These are phyloP conservation scores for Phytopythium kandeliae DNA, from an alignment of 352 stramenopile genomes.

Conservation along the genomic window DNA sequence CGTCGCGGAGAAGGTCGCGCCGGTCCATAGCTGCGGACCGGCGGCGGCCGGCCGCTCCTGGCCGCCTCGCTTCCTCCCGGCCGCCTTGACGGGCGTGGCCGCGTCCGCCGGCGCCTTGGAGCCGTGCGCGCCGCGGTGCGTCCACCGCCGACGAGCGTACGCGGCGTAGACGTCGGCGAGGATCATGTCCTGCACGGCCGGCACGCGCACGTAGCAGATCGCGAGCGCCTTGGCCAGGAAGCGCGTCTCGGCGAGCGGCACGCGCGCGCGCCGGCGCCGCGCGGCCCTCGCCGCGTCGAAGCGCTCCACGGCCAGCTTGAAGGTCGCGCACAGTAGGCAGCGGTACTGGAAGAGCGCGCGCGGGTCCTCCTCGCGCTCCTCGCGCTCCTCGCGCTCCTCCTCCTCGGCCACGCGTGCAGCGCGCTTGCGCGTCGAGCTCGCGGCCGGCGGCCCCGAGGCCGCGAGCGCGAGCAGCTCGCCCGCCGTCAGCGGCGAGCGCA, in stretches of 20 bases:
- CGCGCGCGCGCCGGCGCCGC: conserved; percentile 35
- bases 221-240: conserved; percentile 70
- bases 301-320: conserved; percentile 64
- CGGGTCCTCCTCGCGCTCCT: conserved; percentile 44
- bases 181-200: conserved; percentile 43
- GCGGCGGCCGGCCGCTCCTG: conserved; percentile 5
- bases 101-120: conserved; percentile 17
- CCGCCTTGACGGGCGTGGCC: background rate
- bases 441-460: background rate
- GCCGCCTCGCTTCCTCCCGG: background rate
- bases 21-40: conserved; percentile 40
- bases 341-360: conserved; percentile 59
- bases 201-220: conserved; percentile 64
- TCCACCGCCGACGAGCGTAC: conserved; percentile 49
- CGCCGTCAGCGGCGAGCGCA: conserved; percentile 22
- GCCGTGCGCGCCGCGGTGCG: conserved; percentile 22
- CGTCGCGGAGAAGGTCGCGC: conserved; percentile 46
- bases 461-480: conserved; percentile 16
- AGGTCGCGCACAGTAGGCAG: conserved; percentile 67
- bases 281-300: conserved; percentile 44
- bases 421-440: background rate
- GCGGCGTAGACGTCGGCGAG: conserved; percentile 47
- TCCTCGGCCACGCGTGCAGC: conserved; percentile 1
- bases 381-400: no score
- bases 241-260: conserved; percentile 46